Evolutionary conservation across 2,329 filamentous ascomycete species (phyloP).

Genomic region (Colletotrichum simmondsii): DNA sequence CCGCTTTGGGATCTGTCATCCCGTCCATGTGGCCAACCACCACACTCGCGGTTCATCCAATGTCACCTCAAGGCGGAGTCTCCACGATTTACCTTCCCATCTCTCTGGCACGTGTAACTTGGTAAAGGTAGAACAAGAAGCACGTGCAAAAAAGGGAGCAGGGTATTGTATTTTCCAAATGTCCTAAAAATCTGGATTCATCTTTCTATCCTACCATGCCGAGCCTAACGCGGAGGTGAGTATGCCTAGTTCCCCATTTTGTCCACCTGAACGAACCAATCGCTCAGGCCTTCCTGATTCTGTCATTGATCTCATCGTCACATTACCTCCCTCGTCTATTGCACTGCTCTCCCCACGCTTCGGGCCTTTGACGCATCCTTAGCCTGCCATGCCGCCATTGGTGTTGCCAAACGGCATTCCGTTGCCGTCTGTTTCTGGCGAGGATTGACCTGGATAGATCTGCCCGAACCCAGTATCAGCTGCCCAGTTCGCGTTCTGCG

Average conservation of each 20-base stretch:
- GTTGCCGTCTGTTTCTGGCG: constrained; percentile 23
- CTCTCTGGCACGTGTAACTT: neutral
- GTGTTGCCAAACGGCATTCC: constrained; percentile 17
- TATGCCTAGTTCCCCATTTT: neutral
- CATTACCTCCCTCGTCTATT: neutral
- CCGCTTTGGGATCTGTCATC: constrained; percentile 15
- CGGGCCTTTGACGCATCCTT: neutral
- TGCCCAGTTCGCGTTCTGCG: constrained; percentile 65
- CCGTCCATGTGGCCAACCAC: neutral
- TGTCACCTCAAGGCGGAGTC: neutral
- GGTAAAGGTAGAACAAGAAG: neutral
- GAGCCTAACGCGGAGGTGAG: constrained; percentile 11
- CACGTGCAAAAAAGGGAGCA: constrained; percentile 23
- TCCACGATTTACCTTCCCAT: neutral
- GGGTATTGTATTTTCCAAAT: constrained; percentile 23
- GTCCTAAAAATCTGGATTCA: neutral
- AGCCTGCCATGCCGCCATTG: constrained; percentile 27
- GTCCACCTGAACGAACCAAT: neutral
- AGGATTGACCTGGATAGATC: constrained; percentile 39
- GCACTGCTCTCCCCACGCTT: neutral
- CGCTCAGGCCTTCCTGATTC: constrained; percentile 5
- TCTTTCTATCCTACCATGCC: neutral
- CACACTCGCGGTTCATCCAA: constrained; percentile 24
- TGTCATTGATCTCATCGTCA: constrained; percentile 22
- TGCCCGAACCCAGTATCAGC: constrained; percentile 64